Evolutionary conservation across 2,329 filamentous ascomycete species (phyloP), one percentile per base, ranked within the genome.

Genomic region (Apiospora marii): DNA sequence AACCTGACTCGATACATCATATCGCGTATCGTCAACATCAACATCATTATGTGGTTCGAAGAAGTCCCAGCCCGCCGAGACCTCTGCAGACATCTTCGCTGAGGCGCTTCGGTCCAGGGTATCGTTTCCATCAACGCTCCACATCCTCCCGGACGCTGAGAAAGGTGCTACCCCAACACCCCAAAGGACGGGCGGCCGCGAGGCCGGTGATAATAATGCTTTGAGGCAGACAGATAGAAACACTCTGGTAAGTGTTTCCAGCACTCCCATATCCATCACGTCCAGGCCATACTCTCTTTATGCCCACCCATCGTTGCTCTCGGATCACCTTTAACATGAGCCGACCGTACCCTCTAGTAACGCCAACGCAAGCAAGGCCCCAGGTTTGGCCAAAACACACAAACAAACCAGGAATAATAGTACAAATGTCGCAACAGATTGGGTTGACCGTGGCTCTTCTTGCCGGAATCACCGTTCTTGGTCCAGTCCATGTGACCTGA

Each of bases 381-480:
- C 13, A 4, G 16, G 53, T 12, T 41, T n/a, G 58, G 12, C 34
- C 58, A n/a, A n/a, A 41, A 41, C 8, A 64, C 19, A 64, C 58
- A 41, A 64, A 64, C 58, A 64, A 37, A 41, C 58, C 58, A 41
- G 58, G 34, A 64, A 41, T 64, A 41, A 41, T n/a, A 6, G 46
- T 64, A 64, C 34, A 64, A 37, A 14, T 64, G 2, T 22, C 34
- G 30, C 58, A 64, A n/a, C 58, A n/a, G n/a, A 41, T 8, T n/a
- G 19, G 58, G 34, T 41, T 14, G 8, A 64, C 10, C 34, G 34
- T 34, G 19, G 58, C 34, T 64, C 58, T n/a, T 41, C 19, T 41
- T 34, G 19, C 34, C 22, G 19, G 13, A 19, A 41, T 64, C n/a
- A 2, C 19, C 34, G 12, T 41, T 22, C 58, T n/a, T 10, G 34